Base-by-base conservation (phyloP, 805 yeast species). In the Candida incommunis region DNA sequence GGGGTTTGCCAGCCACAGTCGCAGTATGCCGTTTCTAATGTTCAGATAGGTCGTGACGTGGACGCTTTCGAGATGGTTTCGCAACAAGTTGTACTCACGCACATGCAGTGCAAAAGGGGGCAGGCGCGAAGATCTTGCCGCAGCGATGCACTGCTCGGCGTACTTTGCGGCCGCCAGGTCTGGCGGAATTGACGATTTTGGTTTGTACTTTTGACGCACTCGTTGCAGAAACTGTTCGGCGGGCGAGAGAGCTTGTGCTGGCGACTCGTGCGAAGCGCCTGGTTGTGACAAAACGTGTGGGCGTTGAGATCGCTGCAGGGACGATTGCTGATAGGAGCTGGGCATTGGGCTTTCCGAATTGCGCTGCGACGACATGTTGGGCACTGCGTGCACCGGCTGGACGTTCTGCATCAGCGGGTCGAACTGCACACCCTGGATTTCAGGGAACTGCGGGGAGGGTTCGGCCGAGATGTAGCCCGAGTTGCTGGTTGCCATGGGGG, bases 1-100 rank as follows among this genome's bases (percentile, higher is more conserved):
- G 22, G 70, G 71, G 48, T 67, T 67, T 31, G 65, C 59, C 5
- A 64, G 54, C 71, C 71, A 67, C 22, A 67, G 53, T 24, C 68
- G 53, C 37, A 65, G 48, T 31, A 67, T 64, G 11, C 68, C 70
- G 48, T 67, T 67, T 21, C 71, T 58, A 31, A 67, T 62, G 48
- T 66, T 65, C 25, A 67, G 52, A 43, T 66, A 67, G 16, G 69
- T 65, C 15, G 71, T 64, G 42, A 67, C 65, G 45, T 66, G 70
- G 2, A 58, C 52, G 31, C 56, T 55, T 23, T 59, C 56, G 41
- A 67, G 51, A 7, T 53, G 54, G n/a, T 53, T 46, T 11, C 66
- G 54, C 43, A 66, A 53, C 27, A 62, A 52, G 40, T 53, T 53
- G 50, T 63, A 63, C 52, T 67, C 71, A 20, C 58, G 60, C 15